Base-by-base conservation (phyloP, 805 yeast species). In the Kluyveromyces lactis region DNA sequence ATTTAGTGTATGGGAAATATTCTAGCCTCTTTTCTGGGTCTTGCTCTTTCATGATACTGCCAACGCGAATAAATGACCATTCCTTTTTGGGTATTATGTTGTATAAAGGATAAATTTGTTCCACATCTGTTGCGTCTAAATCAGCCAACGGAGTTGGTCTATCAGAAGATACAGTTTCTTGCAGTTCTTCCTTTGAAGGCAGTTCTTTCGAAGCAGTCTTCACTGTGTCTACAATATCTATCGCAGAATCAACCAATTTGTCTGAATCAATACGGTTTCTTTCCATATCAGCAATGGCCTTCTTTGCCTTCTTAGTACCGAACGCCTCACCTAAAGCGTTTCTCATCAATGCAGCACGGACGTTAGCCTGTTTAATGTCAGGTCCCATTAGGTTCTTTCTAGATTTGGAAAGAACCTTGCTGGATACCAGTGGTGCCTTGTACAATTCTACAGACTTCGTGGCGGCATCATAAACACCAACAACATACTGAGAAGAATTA, bases 251-350 rank as follows among this genome's bases (percentile, higher is more conserved):
- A 41, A 74, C 82, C 49, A 92, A 72, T 60, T 79, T 75, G 38
- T 77, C 94, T 2, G 95, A 73, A 58, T 92, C 97, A 55, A 92
- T 79, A 52, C 83, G 73, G 64, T 92, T 92, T 60, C 82, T 77
- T 53, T 81, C 92, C 52, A 78, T 63, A 57, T 81, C 90, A 38
- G 75, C 67, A 53, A 92, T 83, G 26, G 95, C 95, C 51, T 86
- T 82, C 67, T 86, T 90, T 46, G 97, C 97, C 67, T 79, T 89
- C 67, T 85, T 89, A 42, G 98, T 90, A 72, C 98, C 98, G 52
- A 92, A 92, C 2, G 92, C 94, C 63, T 86, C 90, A 55, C 98
- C 98, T 55, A 92, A 72, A 2, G 86, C 82, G 41, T 76, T 84
- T 59, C 97, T 75, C 63, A 85, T 86, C 13, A 69, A 66, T 42